Conservation (phyloP, 257 asterid genomes). For the Solanum pimpinellifolium region DNA sequence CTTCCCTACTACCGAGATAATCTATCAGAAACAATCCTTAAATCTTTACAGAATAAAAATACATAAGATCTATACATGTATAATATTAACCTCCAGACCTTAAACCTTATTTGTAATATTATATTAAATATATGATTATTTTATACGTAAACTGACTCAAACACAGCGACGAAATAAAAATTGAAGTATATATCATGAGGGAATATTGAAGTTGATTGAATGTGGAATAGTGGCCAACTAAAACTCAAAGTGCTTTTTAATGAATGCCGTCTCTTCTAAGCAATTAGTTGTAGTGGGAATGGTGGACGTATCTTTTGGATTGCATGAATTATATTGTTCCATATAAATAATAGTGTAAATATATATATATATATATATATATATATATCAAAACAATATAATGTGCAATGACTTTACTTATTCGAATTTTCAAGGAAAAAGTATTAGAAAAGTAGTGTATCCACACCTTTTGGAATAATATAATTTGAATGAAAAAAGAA, state of each 20-base stretch:
- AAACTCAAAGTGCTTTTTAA: background rate
- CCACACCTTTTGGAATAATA: background rate
- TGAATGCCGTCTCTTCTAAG: background rate
- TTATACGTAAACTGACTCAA: background rate
- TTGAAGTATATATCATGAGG: background rate
- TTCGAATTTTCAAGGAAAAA: background rate
- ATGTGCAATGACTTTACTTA: background rate
- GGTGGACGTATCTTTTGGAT: background rate
- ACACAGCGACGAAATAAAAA: background rate
- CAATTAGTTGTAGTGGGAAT: background rate
- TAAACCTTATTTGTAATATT: background rate
- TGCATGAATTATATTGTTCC: background rate
- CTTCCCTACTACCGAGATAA: background rate
- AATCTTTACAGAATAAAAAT: background rate
- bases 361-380: background rate
- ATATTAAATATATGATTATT: background rate
- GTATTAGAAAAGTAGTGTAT: background rate
- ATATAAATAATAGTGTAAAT: background rate
- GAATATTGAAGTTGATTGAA: background rate
- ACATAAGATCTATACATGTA: background rate
- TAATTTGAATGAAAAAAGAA: background rate
- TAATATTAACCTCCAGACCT: background rate
- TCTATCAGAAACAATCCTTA: background rate
- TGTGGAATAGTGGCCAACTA: background rate
- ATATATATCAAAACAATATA: background rate